Conservation (phyloP, 257 asterid genomes). For the Solanum neorickii region DNA sequence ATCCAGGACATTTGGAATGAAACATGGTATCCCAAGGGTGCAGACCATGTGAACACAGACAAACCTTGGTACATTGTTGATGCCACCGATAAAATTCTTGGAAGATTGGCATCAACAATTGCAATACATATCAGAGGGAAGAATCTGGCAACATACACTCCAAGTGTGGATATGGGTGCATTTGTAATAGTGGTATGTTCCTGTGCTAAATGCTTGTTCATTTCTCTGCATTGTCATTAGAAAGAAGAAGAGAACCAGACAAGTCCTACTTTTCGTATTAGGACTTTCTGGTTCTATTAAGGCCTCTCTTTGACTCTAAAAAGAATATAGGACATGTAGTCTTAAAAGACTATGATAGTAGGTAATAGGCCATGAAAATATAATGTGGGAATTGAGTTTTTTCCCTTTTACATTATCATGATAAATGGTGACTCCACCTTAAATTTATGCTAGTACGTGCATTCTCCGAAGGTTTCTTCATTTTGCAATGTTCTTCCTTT, state of each 20-base stretch:
- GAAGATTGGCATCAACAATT: slow-evolving; percentile 85
- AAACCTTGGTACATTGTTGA: slow-evolving; percentile 89
- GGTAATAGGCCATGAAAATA: not conserved
- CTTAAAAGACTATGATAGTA: not conserved
- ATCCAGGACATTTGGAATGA: slow-evolving; percentile 82
- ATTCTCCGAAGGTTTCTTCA: not conserved
- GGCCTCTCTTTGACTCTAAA: not conserved
- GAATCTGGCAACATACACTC: slow-evolving; percentile 81
- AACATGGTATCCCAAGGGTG: slow-evolving; percentile 95
- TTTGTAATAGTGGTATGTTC: slow-evolving; percentile 69
- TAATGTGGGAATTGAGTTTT: not conserved
- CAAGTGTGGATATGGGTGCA: slow-evolving; percentile 99
- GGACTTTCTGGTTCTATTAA: not conserved
- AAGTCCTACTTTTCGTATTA: not conserved
- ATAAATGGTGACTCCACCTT: not conserved
- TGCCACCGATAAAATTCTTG: slow-evolving; percentile 83
- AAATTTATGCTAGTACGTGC: not conserved
- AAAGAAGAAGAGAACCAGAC: not conserved
- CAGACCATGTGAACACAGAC: slow-evolving; percentile 70
- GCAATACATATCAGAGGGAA: slow-evolving; percentile 89
- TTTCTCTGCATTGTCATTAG: not conserved
- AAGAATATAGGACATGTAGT: not conserved
- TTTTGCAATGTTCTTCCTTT: not conserved
- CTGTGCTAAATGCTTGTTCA: not conserved
- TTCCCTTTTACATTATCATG: not conserved